A percentile compares a stretch with the other conserved stretches of the same genome.
Evolutionary conservation across 1,284 basidiomycete species (phyloP).

Genomic region (Sphagnurus paluster): DNA sequence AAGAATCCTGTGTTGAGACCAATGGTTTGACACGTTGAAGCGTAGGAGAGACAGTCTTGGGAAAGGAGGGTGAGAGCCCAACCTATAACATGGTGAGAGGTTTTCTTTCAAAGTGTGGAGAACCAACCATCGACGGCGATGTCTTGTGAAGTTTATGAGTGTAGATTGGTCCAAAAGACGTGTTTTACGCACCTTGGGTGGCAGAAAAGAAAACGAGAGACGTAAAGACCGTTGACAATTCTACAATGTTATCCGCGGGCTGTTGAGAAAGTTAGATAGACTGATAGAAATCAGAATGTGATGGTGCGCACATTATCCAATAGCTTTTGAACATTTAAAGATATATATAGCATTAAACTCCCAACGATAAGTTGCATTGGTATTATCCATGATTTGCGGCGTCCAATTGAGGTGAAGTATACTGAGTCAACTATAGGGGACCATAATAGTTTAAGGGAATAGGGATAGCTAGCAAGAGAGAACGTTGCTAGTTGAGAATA

Average conservation of each 20-base stretch:
- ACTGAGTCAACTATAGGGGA: conserved; percentile 96
- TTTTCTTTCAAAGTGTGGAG: neutral
- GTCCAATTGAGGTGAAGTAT: conserved; percentile 80
- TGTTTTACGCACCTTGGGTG: conserved; percentile 76
- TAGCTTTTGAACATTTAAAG: conserved; percentile 76
- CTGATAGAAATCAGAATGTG: conserved; percentile 9
- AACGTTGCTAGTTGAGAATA: conserved; percentile 97
- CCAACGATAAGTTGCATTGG: conserved; percentile 95
- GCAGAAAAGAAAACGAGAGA: conserved; percentile 93
- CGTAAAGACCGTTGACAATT: conserved; percentile 88
- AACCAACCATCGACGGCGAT: conserved; percentile 91
- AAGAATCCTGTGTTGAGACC: conserved; percentile 97
- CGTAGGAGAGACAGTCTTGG: conserved; percentile 93
- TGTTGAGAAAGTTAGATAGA: conserved; percentile 32
- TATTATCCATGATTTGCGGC: conserved; percentile 98
- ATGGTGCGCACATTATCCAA: conserved; percentile 72
- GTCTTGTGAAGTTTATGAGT: conserved; percentile 49
- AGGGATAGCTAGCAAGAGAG: conserved; percentile 93
- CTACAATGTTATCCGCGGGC: conserved; percentile 80
- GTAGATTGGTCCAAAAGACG: neutral
- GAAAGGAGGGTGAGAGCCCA: conserved; percentile 98
- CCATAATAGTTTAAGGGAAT: conserved; percentile 97
- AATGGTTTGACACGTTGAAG: conserved; percentile 97
- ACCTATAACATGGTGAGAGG: conserved; percentile 44
- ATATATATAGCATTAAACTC: conserved; percentile 85